Conservation (phyloP, 345 rosid genomes). For the Turnera subulata region DNA sequence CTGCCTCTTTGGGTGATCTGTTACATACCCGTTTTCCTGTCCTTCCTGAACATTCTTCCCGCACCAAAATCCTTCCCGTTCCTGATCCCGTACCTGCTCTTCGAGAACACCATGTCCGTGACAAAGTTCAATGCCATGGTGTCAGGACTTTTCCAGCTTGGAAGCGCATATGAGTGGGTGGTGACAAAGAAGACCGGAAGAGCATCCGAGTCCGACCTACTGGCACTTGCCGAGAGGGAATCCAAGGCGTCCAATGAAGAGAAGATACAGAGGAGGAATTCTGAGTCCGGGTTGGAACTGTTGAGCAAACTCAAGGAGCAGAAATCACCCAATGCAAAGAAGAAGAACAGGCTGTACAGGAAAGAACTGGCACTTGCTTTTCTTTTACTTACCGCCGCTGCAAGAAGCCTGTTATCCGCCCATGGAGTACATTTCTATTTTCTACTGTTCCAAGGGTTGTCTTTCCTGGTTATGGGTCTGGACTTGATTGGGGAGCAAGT, state of each 20-base stretch:
- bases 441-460: constrained; percentile 80
- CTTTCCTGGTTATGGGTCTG: constrained; percentile 79
- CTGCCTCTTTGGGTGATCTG: constrained; percentile 87
- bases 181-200: constrained; percentile 89
- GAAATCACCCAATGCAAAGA: constrained; percentile 33
- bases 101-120: constrained; percentile 91
- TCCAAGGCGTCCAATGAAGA: constrained; percentile 42
- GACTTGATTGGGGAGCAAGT: constrained; percentile 93
- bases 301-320: constrained; percentile 55
- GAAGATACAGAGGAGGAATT: constrained; percentile 58
- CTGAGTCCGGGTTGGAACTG: constrained; percentile 66
- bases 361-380: constrained; percentile 85
- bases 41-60: constrained; percentile 74
- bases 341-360: constrained; percentile 58
- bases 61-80: constrained; percentile 86
- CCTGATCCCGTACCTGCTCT: constrained; percentile 78
- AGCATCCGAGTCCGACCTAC: constrained; percentile 72
- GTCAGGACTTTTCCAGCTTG: constrained; percentile 84
- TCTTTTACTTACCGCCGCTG: constrained; percentile 76
- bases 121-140: constrained; percentile 95
- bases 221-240: constrained; percentile 76
- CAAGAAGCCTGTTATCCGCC: constrained; percentile 70
- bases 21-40: constrained; percentile 75
- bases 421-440: constrained; percentile 94
- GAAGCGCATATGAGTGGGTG: constrained; percentile 86